phyloP scores from a whole-genome alignment of 352 stramenopile genomes.

The Elongisporangium anandrum region DNA sequence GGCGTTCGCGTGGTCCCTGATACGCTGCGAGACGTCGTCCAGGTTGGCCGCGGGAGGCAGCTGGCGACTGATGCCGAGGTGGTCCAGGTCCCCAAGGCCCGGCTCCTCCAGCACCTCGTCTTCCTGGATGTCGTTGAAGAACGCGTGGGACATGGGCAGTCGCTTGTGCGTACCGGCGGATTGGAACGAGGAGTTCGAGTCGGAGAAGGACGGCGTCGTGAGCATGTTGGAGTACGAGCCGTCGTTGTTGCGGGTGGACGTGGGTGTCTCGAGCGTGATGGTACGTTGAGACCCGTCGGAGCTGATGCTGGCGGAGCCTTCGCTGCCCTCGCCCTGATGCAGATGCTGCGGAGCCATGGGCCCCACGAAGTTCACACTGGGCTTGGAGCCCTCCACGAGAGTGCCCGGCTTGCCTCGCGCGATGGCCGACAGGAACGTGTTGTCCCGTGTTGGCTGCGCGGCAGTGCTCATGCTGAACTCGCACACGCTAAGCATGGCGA shows the following conservation, averaged over 20 bases:
- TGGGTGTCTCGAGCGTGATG: conserved; percentile 13
- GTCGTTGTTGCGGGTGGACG: conserved; percentile 18
- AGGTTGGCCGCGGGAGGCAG: neutral
- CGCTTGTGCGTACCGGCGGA: neutral
- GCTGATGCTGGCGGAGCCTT: conserved; percentile 14
- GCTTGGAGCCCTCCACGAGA: conserved; percentile 2
- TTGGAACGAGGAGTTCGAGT: neutral
- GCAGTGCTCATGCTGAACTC: conserved; percentile 52
- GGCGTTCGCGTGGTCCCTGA: conserved; percentile 38
- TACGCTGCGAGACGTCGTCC: conserved; percentile 30
- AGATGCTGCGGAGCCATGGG: conserved; percentile 31
- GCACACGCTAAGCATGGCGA: conserved; percentile 77
- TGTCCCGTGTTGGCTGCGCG: conserved; percentile 19
- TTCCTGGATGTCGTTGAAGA: conserved; percentile 66
- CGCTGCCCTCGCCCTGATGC: conserved; percentile 13
- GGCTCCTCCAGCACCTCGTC: conserved; percentile 28
- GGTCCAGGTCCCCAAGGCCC: neutral
- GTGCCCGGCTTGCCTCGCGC: neutral
- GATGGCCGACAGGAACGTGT: conserved; percentile 50
- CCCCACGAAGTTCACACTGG: conserved; percentile 37
- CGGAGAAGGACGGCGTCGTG: conserved; percentile 8
- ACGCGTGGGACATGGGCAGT: conserved; percentile 13
- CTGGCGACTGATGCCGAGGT: neutral
- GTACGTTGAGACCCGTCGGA: conserved; percentile 11
- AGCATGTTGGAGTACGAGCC: conserved; percentile 19